Base-by-base conservation (phyloP, 2,329 filamentous ascomycete species). In the Aschersonia sp. region DNA sequence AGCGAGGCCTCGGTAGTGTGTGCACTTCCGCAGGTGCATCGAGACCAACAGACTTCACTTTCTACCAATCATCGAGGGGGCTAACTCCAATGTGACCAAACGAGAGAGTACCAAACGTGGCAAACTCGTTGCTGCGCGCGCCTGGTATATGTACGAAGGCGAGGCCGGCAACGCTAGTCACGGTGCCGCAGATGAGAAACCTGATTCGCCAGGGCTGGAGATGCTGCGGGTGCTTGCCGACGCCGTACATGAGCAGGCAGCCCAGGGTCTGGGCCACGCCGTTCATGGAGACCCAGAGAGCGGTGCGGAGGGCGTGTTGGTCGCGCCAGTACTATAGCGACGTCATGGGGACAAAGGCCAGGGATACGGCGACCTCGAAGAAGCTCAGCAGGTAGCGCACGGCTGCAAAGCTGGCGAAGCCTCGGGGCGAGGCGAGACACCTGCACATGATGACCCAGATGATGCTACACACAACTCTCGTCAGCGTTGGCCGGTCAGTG, bases 341-440 rank as follows among this genome's bases (percentile, higher is more conserved):
- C 2, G 59, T 63, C 42, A 63, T 56, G 42, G 59, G 57, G 32
- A 63, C 53, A 46, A 62, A 63, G 14, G 59, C 59, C 2, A 60
- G 61, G 1, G 58, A 60, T 1, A 62, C 58, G 5, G 56, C 55
- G 8, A 54, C 59, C 39, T 63, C 60, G 22, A 53, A 46, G 35
- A 62, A 54, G 2, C 61, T 60, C 3, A 62, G 57, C n/a, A 61
- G 51, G 50, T 60, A 61, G 5, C 60, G 49, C 4, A 52, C 51
- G 0, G 52, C 51, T 9, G 56, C 56, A 5, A 62, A 45, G 0
- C 55, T 54, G 1, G 43, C 46, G 30, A 61, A 61, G 48, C 54
- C 53, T 0, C 49, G 45, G 0, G 53, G 48, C 2, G 49, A 53
- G 9, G 48, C 56, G 14, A 59, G 53, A 3, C 51, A 45, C 47